Conservation (phyloP, 257 asterid species). For the Capsicum rhomboideum region DNA sequence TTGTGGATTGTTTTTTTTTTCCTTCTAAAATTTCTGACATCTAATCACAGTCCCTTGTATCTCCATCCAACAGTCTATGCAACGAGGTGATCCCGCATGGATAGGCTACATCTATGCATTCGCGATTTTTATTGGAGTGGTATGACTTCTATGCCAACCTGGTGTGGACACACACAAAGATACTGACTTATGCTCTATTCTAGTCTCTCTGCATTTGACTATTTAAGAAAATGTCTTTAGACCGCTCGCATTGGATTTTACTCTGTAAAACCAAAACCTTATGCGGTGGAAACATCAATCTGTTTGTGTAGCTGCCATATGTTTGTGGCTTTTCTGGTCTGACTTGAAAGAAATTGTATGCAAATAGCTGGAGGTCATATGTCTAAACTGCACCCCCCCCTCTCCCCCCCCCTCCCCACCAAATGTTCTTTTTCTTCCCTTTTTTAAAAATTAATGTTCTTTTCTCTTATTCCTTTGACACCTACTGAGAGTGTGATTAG, state of each 20-base stretch:
- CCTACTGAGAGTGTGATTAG: background rate
- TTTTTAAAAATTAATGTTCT: background rate
- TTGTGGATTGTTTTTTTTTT: background rate
- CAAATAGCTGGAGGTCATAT: background rate
- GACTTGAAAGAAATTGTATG: background rate
- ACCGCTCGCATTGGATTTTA: background rate
- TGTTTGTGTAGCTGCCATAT: background rate
- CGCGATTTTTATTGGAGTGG: slow-evolving; percentile 91
- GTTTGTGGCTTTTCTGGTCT: background rate
- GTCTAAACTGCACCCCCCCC: background rate
- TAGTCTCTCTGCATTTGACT: background rate
- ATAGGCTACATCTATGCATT: slow-evolving; percentile 92
- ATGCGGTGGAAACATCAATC: background rate
- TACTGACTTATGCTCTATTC: background rate
- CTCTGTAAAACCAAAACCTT: background rate
- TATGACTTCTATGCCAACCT: slow-evolving; percentile 29
- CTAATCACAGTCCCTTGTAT: background rate
- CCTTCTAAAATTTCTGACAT: slow-evolving; percentile 6
- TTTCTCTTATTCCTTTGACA: background rate
- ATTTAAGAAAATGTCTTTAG: background rate
- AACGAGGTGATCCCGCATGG: slow-evolving; percentile 97
- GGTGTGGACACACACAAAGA: background rate
- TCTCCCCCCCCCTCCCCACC: no score
- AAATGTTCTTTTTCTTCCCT: background rate
- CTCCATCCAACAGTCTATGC: slow-evolving; percentile 67